Evolutionary conservation across 108 stramenopile genomes (phyloP).

Genomic region (Licmophora abbreviata): DNA sequence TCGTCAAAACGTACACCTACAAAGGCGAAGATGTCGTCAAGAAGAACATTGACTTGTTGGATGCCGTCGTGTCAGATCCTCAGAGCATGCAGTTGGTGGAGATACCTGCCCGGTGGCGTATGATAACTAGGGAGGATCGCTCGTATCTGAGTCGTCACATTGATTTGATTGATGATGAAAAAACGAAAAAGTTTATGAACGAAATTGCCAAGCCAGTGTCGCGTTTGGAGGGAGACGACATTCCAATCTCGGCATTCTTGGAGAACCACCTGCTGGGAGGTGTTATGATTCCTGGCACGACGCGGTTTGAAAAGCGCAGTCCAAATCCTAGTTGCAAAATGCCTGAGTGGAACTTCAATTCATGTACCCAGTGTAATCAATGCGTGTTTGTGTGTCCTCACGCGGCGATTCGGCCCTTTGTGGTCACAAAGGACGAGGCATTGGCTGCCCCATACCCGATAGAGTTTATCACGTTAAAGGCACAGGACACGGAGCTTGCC

Average conservation of each 20-base stretch:
- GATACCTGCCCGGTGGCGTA: conserved; percentile 35
- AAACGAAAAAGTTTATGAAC: conserved; percentile 38
- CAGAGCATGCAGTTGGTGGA: conserved; percentile 29
- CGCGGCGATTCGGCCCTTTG: conserved; percentile 51
- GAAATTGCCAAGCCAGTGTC: conserved; percentile 50
- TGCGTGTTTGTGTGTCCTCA: conserved; percentile 58
- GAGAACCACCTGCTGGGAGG: conserved; percentile 53
- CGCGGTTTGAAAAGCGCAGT: conserved; percentile 38
- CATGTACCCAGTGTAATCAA: conserved; percentile 59
- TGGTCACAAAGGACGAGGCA: conserved; percentile 49
- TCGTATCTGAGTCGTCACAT: conserved; percentile 34
- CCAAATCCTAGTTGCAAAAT: conserved; percentile 41
- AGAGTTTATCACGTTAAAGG: conserved; percentile 34
- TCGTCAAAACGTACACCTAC: conserved; percentile 39
- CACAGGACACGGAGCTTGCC: conserved; percentile 33
- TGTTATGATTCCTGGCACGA: conserved; percentile 43
- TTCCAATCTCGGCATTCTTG: conserved; percentile 49
- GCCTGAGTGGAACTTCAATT: conserved; percentile 35
- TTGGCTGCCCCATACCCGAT: conserved; percentile 34
- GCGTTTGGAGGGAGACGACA: conserved; percentile 44
- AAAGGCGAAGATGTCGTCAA: conserved; percentile 53
- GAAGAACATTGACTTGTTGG: conserved; percentile 45
- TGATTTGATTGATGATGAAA: conserved; percentile 44
- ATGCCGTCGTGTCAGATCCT: conserved; percentile 41
- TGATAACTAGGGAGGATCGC: conserved; percentile 19